These are phyloP conservation scores for Polymyxa betae DNA, from an alignment of 208 protist species.

Conservation along the genomic window DNA sequence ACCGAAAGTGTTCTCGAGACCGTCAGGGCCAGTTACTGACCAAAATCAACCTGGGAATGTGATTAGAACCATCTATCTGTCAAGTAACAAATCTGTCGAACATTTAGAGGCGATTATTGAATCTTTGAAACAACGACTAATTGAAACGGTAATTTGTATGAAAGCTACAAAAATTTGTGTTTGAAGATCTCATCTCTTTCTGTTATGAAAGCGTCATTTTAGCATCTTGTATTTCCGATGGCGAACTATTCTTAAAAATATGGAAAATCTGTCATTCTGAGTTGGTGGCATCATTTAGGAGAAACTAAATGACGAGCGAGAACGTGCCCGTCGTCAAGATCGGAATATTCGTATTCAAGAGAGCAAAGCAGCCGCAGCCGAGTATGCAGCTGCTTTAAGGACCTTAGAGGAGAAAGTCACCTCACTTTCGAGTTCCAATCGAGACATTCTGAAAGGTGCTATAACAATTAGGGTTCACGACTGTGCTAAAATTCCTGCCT, in stretches of 20 bases:
- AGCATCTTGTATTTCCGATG: too few species aligned
- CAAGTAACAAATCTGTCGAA: neutral
- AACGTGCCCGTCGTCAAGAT: neutral
- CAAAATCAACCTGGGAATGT: neutral
- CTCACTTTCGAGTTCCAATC: neutral
- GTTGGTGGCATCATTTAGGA: too few species aligned
- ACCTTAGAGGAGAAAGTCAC: neutral
- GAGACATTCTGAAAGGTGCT: constrained; percentile 2
- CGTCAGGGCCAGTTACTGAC: neutral
- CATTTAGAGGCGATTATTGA: constrained; percentile 7
- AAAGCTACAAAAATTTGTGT: neutral
- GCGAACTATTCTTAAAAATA: too few species aligned
- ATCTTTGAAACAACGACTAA: neutral
- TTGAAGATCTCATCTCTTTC: too few species aligned
- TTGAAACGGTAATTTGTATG: neutral
- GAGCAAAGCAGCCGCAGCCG: neutral
- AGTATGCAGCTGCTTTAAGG: neutral
- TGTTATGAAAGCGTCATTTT: too few species aligned
- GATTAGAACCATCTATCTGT: constrained; percentile 47
- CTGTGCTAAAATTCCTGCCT: neutral
- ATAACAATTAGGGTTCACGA: neutral
- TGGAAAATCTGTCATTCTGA: too few species aligned
- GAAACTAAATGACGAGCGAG: constrained; percentile 32
- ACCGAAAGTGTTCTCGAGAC: neutral
- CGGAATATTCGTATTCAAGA: constrained; percentile 28